Base-by-base conservation (phyloP, 768 basidiomycete genomes). In the Hypsizygus marmoreus region DNA sequence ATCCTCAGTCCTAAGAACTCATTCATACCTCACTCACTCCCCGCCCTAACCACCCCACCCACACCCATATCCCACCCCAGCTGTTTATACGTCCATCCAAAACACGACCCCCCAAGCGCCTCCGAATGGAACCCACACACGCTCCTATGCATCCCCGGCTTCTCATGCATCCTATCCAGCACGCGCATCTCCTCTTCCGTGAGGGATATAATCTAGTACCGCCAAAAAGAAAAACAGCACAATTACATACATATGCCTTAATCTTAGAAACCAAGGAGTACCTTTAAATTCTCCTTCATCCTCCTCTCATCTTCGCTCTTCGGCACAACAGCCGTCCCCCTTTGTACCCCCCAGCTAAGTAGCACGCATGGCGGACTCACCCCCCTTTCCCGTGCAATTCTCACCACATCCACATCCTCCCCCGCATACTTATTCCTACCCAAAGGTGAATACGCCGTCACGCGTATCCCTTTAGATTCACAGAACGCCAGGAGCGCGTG, bases 301-400 rank as follows among this genome's bases (percentile, higher is more conserved):
- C 79, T 66, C 24, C 59, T 64, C 22, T 59, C 56, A 40, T 72
- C 65, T 54, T 65, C 69, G 39, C 71, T 62, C 68, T 84, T 83
- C 19, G 82, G 79, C 25, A 82, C 74, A 14, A 81, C 75, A 9
- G 69, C 67, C 8, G 77, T 72, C 10, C 76, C 76, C 5, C 76
- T 68, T 58, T 80, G 71, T 5, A 79, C 74, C 10, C 69, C 73
- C 83, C 82, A 84, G 49, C 77, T 71, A n/a, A 84, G 68, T 2
- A 78, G 59, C 6, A 80, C 69, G 53, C 81, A 79, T 2, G 75
- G 76, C 2, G 65, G 53, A 4, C 66, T 64, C 9, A 50, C 62
- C 23, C 50, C 45, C 42, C 66, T 53, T 36, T 61, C 61, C 11
- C 45, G 47, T 2, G 71, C 69, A 6, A 74, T 54, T 3, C 43